A percentile compares a stretch with the other conserved stretches of the same genome.
phyloP scores from a whole-genome alignment of 176 grass and related monocot species.

The Dactylis glomerata region DNA sequence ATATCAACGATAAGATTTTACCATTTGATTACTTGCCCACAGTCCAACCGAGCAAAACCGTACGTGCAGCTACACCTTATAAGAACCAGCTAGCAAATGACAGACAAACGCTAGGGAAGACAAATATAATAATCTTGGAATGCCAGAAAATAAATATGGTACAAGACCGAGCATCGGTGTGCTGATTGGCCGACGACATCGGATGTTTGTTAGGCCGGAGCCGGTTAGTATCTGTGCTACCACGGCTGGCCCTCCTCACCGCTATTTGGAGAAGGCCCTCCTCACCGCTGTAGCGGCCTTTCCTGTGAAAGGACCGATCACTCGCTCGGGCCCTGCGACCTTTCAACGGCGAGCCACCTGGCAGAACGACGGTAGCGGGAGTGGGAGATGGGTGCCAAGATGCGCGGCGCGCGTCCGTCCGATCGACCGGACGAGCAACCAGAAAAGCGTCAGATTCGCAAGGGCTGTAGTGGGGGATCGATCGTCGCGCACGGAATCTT shows the following conservation, averaged over 20 bases:
- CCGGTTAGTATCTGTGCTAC: neutral
- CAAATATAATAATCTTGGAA: no score
- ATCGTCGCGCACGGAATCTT: neutral
- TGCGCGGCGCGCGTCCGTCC: neutral
- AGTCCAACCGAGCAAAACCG: neutral
- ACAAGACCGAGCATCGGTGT: no score
- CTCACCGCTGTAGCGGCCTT: neutral
- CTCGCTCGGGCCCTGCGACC: neutral
- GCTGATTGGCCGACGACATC: neutral
- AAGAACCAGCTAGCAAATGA: no score
- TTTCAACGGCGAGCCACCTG: constrained; percentile 1
- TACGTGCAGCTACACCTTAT: neutral
- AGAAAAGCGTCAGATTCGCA: constrained; percentile 21
- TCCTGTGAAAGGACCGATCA: neutral
- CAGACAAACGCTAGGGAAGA: no score
- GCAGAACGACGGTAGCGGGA: neutral
- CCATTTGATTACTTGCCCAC: no score
- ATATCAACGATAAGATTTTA: no score
- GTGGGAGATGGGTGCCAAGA: neutral
- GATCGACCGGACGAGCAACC: neutral
- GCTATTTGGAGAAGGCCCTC: no score
- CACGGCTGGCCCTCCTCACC: neutral
- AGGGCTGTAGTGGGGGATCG: constrained; percentile 11
- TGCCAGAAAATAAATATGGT: no score
- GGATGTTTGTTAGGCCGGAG: neutral